phyloP scores from a whole-genome alignment of 495 filamentous ascomycete species.

The Lophiostoma macrostomum region DNA sequence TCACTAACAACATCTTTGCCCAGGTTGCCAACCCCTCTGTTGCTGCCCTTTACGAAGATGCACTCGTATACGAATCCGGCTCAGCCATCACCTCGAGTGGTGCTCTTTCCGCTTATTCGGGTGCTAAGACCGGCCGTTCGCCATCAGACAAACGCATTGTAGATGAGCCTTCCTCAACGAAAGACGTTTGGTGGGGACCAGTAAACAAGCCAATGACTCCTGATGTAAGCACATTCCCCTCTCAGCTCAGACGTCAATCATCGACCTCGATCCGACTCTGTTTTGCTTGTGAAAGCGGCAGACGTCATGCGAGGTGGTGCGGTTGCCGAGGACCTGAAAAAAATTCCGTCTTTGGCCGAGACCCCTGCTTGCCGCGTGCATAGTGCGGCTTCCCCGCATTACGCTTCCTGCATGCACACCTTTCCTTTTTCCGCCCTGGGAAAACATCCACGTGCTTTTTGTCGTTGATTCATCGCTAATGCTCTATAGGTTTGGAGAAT shows the following conservation, averaged over 20 bases:
- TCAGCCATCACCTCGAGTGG: constrained; percentile 94
- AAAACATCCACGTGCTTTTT: constrained; percentile 22
- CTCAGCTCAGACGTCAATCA: too few relatives aligned
- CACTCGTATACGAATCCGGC: constrained; percentile 95
- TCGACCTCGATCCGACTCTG: constrained; percentile 1
- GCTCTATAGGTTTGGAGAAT: constrained; percentile 88
- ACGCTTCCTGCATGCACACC: constrained; percentile 12
- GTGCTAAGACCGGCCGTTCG: constrained; percentile 95
- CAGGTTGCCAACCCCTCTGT: constrained; percentile 90
- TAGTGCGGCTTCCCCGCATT: constrained; percentile 32
- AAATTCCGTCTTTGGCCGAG: constrained; percentile 7
- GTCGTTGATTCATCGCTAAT: constrained; percentile 13
- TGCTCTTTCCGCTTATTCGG: constrained; percentile 94
- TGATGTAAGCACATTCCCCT: constrained; percentile 93
- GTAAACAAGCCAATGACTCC: constrained; percentile 99
- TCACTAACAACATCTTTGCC: constrained; percentile 21
- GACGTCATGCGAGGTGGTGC: constrained; percentile 28
- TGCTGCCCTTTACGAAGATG: constrained; percentile 96
- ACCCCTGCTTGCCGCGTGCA: constrained; percentile 17
- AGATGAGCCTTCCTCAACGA: constrained; percentile 82
- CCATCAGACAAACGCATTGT: constrained; percentile 97
- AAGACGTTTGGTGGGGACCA: constrained; percentile 95
- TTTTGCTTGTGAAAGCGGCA: constrained; percentile 16
- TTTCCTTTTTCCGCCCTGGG: constrained; percentile 12
- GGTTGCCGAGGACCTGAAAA: constrained; percentile 8